Evolutionary conservation across 768 basidiomycete genomes (phyloP).

Genomic region (Pulveroboletus sp.): DNA sequence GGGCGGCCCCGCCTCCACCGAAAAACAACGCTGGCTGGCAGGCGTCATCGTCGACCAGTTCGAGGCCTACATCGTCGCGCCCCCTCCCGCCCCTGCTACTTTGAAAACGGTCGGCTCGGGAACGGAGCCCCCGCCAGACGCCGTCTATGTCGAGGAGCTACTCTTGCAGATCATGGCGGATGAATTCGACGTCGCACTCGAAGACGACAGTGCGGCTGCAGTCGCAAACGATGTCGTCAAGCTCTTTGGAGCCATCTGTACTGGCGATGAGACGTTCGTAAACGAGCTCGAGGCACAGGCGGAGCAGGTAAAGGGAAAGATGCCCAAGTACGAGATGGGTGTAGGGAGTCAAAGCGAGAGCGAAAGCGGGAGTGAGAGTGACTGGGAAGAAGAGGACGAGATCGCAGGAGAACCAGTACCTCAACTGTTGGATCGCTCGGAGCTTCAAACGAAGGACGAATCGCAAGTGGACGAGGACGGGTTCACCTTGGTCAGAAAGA

Average conservation of each 20-base stretch:
- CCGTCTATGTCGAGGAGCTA: constrained; percentile 74
- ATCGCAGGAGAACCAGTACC: constrained; percentile 45
- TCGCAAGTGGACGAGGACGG: constrained; percentile 89
- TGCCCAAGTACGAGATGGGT: constrained; percentile 43
- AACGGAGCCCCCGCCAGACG: constrained; percentile 41
- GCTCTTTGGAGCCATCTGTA: constrained; percentile 55
- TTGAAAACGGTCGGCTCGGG: background rate
- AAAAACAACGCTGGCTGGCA: constrained; percentile 85
- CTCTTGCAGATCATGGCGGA: constrained; percentile 81
- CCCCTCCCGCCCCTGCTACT: background rate
- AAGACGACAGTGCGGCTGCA: constrained; percentile 75
- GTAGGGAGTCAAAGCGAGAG: constrained; percentile 30
- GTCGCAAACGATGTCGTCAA: constrained; percentile 70
- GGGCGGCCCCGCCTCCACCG: constrained; percentile 70
- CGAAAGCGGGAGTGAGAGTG: constrained; percentile 44
- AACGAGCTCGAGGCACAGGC: constrained; percentile 60
- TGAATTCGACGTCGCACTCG: constrained; percentile 79
- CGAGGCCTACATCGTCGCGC: constrained; percentile 45
- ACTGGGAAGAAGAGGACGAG: constrained; percentile 39
- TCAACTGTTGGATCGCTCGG: constrained; percentile 44
- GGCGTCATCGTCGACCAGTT: constrained; percentile 77
- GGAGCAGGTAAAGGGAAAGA: constrained; percentile 53
- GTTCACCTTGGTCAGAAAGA: constrained; percentile 73
- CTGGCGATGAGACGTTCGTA: constrained; percentile 47
- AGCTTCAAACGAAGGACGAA: constrained; percentile 38